Conservation (phyloP, 495 filamentous ascomycete species). For the Parmelia sp. region DNA sequence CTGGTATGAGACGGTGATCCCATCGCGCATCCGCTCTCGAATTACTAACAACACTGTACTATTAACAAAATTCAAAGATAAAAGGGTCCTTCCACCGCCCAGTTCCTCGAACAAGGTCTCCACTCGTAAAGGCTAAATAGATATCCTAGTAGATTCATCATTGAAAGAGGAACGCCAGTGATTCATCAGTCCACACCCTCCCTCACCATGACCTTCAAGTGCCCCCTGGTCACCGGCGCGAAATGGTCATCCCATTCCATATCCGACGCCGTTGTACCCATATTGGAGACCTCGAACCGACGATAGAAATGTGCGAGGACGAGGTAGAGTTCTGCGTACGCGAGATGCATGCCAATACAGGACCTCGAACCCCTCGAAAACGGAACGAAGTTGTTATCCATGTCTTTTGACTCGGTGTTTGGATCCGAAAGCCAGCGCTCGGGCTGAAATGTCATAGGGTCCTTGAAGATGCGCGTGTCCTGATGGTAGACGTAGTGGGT, state of each 20-base stretch:
- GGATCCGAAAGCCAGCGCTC: conserved; percentile 33
- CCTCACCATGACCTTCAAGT: background rate
- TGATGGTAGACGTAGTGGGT: conserved; percentile 21
- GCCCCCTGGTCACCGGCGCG: background rate
- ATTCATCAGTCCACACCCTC: background rate
- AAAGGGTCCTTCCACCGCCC: no score
- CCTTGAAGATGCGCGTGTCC: conserved; percentile 31
- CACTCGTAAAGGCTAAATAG: no score
- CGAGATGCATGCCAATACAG: conserved; percentile 49
- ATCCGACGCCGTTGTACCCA: background rate
- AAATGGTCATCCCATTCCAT: background rate
- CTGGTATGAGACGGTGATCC: no score
- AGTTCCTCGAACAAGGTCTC: no score
- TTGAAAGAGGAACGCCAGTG: no score
- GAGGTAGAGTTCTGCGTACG: conserved; percentile 38
- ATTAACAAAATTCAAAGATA: no score
- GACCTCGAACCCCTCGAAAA: conserved; percentile 43
- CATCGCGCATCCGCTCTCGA: no score
- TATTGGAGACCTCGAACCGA: conserved; percentile 23
- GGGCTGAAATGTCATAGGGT: conserved; percentile 34
- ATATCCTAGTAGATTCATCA: background rate
- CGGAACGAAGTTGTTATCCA: conserved; percentile 28
- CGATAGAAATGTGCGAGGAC: conserved; percentile 38
- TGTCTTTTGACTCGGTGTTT: background rate
- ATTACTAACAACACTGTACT: no score